Base-by-base conservation (phyloP, 805 yeast species). In the Isabelozyma rhagii region DNA sequence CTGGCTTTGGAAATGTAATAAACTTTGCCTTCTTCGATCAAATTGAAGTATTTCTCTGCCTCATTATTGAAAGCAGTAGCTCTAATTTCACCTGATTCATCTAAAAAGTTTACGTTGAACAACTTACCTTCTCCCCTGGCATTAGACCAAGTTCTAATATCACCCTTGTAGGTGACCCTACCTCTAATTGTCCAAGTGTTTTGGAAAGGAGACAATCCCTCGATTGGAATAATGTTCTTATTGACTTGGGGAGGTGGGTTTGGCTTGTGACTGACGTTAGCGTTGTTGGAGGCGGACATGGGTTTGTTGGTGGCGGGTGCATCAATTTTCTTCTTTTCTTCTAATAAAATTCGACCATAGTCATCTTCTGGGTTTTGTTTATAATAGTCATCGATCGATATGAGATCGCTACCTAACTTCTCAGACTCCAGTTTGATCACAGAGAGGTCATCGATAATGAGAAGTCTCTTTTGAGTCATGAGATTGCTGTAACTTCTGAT, bases 61-160 rank as follows among this genome's bases (percentile, higher is more conserved):
- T 81, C 79, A 39, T 89, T 93, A 66, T 88, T 89, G 69, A 94
- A 94, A 1, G 94, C 97, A 2, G 98, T 91, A 9, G 97, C 97
- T 61, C 94, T 81, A 58, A 94, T 94, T 72, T 94, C 98, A 60
- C 94, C 97, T 5, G 97, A 87, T 65, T 94, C 96, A 65, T 94
- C 99, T 50, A 93, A 71, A 51, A 94, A 83, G 58, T 90, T 89
- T 29, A 90, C 89, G 59, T 86, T 87, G 74, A 94, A 91, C 51
- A 94, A 78, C 67, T 89, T 88, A 48, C 99, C 99, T 54, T 85
- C 89, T 50, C 97, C 97, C 59, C 84, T 80, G 53, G 82, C 85
- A 59, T 89, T 90, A 47, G 89, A 82, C 93, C 93, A 94, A 38
- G 89, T 88, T 67, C 89, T 84, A 57, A 93, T 78, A 53, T 90